Evolutionary conservation across 75 land plant genomes (phyloP).

Genomic region (Pinus albicaulis): DNA sequence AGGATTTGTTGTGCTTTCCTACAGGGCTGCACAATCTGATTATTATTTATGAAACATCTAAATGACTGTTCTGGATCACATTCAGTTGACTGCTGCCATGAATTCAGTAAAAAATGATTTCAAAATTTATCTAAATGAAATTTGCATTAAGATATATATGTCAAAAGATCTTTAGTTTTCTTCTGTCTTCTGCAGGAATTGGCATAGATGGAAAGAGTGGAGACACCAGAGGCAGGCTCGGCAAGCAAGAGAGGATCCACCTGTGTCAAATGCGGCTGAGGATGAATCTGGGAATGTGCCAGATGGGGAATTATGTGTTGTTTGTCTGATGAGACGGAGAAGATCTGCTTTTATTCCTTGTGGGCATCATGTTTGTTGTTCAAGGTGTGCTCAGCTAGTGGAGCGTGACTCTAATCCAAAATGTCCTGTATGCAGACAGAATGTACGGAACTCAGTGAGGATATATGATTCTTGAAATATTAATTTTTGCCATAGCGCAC

Average conservation of each 20-base stretch:
- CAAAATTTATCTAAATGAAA: not conserved
- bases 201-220: constrained; percentile 76
- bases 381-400: constrained; percentile 63
- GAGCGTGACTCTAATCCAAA: constrained; percentile 50
- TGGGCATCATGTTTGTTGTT: constrained; percentile 92
- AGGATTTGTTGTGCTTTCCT: not conserved
- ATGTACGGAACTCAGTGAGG: constrained; percentile 45
- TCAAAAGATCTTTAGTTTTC: not conserved
- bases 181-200: constrained; percentile 51
- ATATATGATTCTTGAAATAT: constrained; percentile 49
- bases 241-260: constrained; percentile 11
- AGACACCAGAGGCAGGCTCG: constrained; percentile 30
- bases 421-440: constrained; percentile 84
- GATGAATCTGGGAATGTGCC: constrained; percentile 62
- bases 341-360: constrained; percentile 82
- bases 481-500: too few relatives aligned
- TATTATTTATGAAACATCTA: not conserved
- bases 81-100: not conserved
- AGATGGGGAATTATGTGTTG: constrained; percentile 84
- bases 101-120: not conserved
- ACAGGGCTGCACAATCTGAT: not conserved
- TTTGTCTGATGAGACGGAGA: constrained; percentile 67
- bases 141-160: not conserved
- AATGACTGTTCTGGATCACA: not conserved
- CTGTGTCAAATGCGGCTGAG: constrained; percentile 17